Base-by-base conservation (phyloP, 345 rosid genomes). In the Lepidium didymum region DNA sequence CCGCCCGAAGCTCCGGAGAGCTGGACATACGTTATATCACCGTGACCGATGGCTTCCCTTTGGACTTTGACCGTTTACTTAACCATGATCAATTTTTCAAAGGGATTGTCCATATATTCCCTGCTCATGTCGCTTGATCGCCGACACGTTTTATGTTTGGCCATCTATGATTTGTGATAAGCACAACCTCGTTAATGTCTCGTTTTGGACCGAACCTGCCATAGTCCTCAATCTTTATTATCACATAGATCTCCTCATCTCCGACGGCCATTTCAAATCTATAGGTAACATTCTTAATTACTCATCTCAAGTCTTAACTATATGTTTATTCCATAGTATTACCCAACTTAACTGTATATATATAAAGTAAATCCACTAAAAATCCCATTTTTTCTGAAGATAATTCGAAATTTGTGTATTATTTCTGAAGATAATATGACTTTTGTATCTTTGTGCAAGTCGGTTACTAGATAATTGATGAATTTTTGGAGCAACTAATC, bases 131-230 rank as follows among this genome's bases (percentile, higher is more conserved):
- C 1, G 81, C 44, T 64, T 87, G 75, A 80, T 87, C 10, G 80
- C 89, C 5, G 92, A 87, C 63, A 85, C 92, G 3, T 87, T 80
- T 77, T 83, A 75, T 10, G 87, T 83, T 14, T 83, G 89, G 87
- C 76, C 85, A 4, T 85, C 89, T 1, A 79, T 67, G 77, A 58
- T 87, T 38, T 62, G 86, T 67, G 5, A 77, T 4, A 76, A 64
- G 31, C 69, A 70, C 68, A 83, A 83, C 68, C 82, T 80, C 10
- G 81, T 75, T 11, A 77, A 83, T 72, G 83, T 83, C 54, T 87
- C 92, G 42, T 85, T 85, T 64, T 85, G 92, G 89, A 87, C 92
- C 6, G 85, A 85, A 66, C 79, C 87, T 4, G 89, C 89, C 72
- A 60, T 87, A 70, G 86, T 83, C 33, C 85, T 83, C 40, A 60